These are phyloP conservation scores for Quercus suber DNA, from an alignment of 306 rosid genomes.

Conservation along the genomic window DNA sequence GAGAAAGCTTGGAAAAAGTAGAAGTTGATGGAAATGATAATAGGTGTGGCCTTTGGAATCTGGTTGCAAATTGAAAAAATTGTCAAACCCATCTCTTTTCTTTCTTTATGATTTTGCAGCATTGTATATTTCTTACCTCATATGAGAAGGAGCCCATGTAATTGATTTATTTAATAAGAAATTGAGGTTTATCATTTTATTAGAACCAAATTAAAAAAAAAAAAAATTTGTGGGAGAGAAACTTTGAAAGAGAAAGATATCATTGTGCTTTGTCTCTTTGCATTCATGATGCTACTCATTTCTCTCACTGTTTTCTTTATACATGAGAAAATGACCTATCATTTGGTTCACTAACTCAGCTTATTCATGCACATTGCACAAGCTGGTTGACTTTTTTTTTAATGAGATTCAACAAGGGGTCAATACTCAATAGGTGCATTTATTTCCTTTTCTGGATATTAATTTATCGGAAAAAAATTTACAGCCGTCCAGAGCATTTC, in stretches of 20 bases:
- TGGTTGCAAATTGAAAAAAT: constrained; percentile 14
- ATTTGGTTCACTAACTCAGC: constrained; percentile 39
- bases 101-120: not conserved
- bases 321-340: constrained; percentile 34
- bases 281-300: constrained; percentile 32
- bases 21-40: constrained; percentile 21
- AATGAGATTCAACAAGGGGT: not conserved
- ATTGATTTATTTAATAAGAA: constrained; percentile 4
- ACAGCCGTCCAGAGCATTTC: constrained; percentile 17
- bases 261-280: constrained; percentile 44
- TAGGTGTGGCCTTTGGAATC: constrained; percentile 38
- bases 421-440: not conserved
- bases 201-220: not conserved
- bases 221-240: not conserved
- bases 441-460: not conserved
- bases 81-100: not conserved
- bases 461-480: not conserved
- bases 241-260: constrained; percentile 11
- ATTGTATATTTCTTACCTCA: constrained; percentile 16
- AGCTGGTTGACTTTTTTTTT: constrained; percentile 39
- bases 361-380: constrained; percentile 39
- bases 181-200: not conserved
- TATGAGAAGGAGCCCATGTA: not conserved
- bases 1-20: constrained; percentile 21
- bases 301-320: constrained; percentile 15